Evolutionary conservation across 2,329 filamentous ascomycete species (phyloP).

Genomic region (Rachicladosporium sp.): DNA sequence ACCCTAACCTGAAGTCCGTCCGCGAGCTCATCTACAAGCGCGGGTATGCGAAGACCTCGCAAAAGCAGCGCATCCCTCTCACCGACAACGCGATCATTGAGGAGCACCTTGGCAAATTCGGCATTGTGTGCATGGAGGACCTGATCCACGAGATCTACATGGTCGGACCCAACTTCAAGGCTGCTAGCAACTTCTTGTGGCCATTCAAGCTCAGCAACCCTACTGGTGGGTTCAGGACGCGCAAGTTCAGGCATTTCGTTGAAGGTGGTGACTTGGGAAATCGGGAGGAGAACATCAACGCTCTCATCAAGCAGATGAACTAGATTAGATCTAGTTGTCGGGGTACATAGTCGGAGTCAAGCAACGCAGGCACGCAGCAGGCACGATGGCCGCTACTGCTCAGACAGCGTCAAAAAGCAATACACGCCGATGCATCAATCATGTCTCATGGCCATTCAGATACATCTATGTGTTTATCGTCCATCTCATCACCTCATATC

Average conservation of each 20-base stretch:
- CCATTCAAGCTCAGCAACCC: conserved; percentile 99
- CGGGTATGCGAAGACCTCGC: conserved; percentile 85
- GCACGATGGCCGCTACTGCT: too few species aligned
- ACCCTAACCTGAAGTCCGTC: conserved; percentile 98
- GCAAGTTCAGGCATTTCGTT: conserved; percentile 99
- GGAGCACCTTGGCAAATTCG: conserved; percentile 92
- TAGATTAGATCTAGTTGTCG: conserved; percentile 36
- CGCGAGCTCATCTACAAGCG: conserved; percentile 99
- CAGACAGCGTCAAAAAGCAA: too few species aligned
- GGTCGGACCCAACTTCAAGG: conserved; percentile 96
- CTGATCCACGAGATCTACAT: conserved; percentile 98
- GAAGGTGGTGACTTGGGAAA: conserved; percentile 98
- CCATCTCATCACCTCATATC: too few species aligned
- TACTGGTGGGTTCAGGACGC: conserved; percentile 84
- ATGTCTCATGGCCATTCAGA: too few species aligned
- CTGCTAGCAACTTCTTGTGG: conserved; percentile 98
- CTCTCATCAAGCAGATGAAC: conserved; percentile 96
- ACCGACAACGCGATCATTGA: conserved; percentile 98
- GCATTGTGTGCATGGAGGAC: conserved; percentile 98
- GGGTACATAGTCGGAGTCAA: conserved; percentile 1
- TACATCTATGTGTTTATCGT: too few species aligned
- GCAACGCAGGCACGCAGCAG: too few species aligned
- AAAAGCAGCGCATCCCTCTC: conserved; percentile 93
- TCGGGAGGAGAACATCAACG: conserved; percentile 97
- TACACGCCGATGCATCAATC: too few species aligned